Evolutionary conservation across 495 filamentous ascomycete genomes (phyloP).

Genomic region (Aspergillus coremiiformis): DNA sequence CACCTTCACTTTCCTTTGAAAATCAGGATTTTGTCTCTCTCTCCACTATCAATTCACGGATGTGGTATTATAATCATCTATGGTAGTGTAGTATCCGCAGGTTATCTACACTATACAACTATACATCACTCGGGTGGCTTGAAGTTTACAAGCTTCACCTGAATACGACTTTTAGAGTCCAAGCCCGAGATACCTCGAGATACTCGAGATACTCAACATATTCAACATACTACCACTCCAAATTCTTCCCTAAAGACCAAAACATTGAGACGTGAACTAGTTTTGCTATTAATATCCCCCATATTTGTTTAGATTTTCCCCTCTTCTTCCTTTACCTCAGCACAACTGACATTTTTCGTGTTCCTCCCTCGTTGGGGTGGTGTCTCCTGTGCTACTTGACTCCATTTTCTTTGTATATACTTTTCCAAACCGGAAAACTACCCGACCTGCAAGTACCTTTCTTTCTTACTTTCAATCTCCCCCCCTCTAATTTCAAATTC

Average conservation of each 20-base stretch:
- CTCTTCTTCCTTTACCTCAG: background rate
- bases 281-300: background rate
- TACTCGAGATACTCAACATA: no score
- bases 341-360: constrained; percentile 2
- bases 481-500: no score
- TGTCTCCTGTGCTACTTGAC: background rate
- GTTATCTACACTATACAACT: background rate
- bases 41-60: background rate
- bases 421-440: background rate
- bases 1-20: background rate
- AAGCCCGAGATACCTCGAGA: background rate
- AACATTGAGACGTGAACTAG: background rate
- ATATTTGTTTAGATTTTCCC: background rate
- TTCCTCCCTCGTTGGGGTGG: background rate
- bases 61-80: background rate
- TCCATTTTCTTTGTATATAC: constrained; percentile 4
- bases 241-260: no score
- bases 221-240: no score
- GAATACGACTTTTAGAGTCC: background rate
- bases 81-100: background rate
- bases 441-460: background rate
- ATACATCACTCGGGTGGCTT: background rate
- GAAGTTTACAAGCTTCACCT: background rate
- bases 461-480: background rate
- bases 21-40: background rate